A percentile compares a stretch with the other conserved stretches of the same genome.
Evolutionary conservation across 1,284 basidiomycete genomes (phyloP).

Genomic region (Phylloporus gajari): DNA sequence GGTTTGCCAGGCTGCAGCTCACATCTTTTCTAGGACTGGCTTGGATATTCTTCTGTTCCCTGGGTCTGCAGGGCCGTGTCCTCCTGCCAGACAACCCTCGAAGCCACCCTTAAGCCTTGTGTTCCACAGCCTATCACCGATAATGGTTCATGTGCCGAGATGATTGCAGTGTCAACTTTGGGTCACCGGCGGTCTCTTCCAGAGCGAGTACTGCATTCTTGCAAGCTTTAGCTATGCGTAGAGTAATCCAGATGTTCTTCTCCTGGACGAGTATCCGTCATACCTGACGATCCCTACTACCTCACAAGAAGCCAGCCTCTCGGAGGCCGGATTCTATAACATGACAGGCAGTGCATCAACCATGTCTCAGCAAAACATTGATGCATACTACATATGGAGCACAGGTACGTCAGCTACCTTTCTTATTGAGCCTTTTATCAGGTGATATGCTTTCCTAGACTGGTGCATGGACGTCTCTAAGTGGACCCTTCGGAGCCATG

Average conservation of each 20-base stretch:
- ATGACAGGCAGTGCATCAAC: neutral
- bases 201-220: neutral
- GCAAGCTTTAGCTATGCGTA: neutral
- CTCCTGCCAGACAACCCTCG: neutral
- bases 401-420: neutral
- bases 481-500: neutral
- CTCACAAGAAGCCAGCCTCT: neutral
- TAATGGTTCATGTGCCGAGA: neutral
- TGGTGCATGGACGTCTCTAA: neutral
- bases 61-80: neutral
- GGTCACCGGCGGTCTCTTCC: slow-evolving; percentile 1
- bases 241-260: neutral
- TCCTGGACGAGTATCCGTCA: neutral
- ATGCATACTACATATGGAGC: slow-evolving; percentile 1
- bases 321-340: neutral
- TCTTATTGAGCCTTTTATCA: too few relatives aligned
- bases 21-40: neutral
- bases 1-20: neutral
- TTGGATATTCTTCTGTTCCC: neutral
- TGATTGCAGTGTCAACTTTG: neutral
- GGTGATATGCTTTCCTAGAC: too few relatives aligned
- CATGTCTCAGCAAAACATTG: neutral
- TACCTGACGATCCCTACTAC: neutral
- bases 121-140: neutral
- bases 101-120: slow-evolving; percentile 2